Conservation (phyloP, 257 asterid genomes). For the Apocynum venetum region DNA sequence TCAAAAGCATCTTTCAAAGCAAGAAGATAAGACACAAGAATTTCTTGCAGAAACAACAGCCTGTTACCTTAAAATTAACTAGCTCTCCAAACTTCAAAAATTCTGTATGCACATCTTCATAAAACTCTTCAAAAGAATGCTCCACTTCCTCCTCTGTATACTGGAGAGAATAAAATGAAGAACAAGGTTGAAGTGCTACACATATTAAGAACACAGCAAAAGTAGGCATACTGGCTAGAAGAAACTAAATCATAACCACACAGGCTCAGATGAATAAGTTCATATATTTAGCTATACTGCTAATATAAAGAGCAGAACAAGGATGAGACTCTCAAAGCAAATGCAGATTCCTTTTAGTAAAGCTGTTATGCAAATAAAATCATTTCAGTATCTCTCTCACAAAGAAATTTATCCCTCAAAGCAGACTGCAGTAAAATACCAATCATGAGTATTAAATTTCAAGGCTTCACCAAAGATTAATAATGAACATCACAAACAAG, state of each 20-base stretch:
- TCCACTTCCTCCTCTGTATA: slow-evolving; percentile 89
- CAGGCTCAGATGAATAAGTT: neutral
- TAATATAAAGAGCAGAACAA: neutral
- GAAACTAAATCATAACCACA: slow-evolving; percentile 1
- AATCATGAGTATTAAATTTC: neutral
- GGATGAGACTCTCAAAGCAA: neutral
- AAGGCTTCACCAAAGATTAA: neutral
- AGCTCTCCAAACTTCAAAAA: slow-evolving; percentile 93
- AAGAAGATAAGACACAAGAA: neutral
- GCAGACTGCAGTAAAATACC: neutral
- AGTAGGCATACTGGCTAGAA: neutral
- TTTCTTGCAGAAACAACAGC: neutral
- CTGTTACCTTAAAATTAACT: slow-evolving; percentile 81
- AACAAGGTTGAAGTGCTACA: slow-evolving; percentile 32
- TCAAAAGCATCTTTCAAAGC: neutral
- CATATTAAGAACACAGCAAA: slow-evolving; percentile 2
- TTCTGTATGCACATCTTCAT: slow-evolving; percentile 97
- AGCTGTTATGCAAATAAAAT: too few species aligned
- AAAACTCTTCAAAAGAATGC: slow-evolving; percentile 81
- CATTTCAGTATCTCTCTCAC: too few species aligned
- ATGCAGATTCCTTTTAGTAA: slow-evolving; percentile 5
- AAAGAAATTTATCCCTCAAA: neutral
- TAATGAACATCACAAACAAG: neutral
- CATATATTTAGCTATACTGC: neutral
- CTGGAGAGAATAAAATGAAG: slow-evolving; percentile 48